phyloP scores from a whole-genome alignment of 2,329 filamentous ascomycete species.

The Ophiostoma ips region DNA sequence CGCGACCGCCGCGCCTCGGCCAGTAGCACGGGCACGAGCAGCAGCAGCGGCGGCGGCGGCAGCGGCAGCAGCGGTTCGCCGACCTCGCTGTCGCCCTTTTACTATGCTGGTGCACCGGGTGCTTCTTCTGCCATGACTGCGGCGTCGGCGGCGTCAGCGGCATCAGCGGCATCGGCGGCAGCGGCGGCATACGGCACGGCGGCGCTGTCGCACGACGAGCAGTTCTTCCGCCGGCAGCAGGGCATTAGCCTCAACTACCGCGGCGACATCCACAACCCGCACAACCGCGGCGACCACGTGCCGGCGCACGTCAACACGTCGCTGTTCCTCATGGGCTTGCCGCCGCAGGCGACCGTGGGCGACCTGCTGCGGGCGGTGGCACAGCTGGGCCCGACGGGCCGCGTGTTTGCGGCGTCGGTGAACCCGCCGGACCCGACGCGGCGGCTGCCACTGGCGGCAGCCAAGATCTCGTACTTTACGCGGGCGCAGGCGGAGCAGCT shows the following conservation, averaged over 20 bases:
- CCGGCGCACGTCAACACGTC: slow-evolving; percentile 10
- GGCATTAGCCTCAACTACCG: slow-evolving; percentile 13
- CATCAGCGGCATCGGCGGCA: too few species aligned
- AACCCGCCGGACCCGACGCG: slow-evolving; percentile 10
- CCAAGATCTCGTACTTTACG: slow-evolving; percentile 12
- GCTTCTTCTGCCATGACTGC: too few species aligned
- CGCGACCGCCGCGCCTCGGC: slow-evolving; percentile 3
- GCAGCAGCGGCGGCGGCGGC: slow-evolving; percentile 1
- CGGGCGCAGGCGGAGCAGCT: slow-evolving; percentile 9
- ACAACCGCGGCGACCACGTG: slow-evolving; percentile 12
- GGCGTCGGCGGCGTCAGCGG: too few species aligned
- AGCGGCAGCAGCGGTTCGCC: background rate
- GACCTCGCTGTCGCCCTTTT: background rate
- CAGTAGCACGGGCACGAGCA: slow-evolving; percentile 6
- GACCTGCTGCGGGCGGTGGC: slow-evolving; percentile 10
- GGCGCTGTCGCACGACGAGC: slow-evolving; percentile 6
- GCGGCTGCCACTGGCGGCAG: slow-evolving; percentile 9
- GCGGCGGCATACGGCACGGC: background rate
- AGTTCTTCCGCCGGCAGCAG: slow-evolving; percentile 8
- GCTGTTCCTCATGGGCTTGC: slow-evolving; percentile 12
- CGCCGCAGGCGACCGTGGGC: slow-evolving; percentile 5
- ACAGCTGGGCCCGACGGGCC: slow-evolving; percentile 10
- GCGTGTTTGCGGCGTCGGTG: slow-evolving; percentile 10
- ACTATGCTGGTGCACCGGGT: too few species aligned
- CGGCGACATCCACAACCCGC: slow-evolving; percentile 12